Evolutionary conservation across 768 basidiomycete species (phyloP).

Genomic region (Boletus sensibilis): DNA sequence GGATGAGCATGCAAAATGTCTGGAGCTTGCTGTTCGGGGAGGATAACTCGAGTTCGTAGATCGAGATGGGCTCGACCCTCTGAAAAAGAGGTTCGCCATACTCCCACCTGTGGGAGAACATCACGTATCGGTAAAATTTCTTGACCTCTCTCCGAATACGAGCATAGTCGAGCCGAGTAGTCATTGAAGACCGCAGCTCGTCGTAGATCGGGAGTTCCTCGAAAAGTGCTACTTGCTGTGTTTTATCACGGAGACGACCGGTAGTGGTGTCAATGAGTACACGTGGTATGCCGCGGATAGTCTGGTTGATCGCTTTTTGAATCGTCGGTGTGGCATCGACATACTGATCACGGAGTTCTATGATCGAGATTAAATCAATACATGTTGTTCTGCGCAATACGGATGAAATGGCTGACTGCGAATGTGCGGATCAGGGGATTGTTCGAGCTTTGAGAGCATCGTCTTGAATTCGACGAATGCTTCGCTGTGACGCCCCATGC

Average conservation of each 20-base stretch:
- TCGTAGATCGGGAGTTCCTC: background rate
- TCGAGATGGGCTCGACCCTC: background rate
- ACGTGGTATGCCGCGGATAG: no score
- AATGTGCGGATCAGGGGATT: background rate
- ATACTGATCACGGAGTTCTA: no score
- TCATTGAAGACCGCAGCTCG: background rate
- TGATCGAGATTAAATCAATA: no score
- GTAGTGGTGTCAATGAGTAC: no score
- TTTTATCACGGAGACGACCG: no score
- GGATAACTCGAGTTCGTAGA: background rate
- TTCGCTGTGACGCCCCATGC: background rate
- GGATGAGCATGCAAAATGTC: background rate
- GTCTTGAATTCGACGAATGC: background rate
- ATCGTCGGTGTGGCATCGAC: no score
- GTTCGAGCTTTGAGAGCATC: background rate
- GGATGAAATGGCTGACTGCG: background rate
- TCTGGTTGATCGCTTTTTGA: no score
- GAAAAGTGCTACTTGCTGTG: background rate
- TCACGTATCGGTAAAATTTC: background rate
- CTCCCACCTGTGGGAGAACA: constrained; percentile 5
- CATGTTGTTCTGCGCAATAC: no score
- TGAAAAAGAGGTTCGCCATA: background rate
- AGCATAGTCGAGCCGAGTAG: background rate
- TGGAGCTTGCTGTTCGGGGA: background rate
- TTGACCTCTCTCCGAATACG: background rate